phyloP scores from a whole-genome alignment of 176 grass and related monocot species.

The Triticum turgidum region DNA sequence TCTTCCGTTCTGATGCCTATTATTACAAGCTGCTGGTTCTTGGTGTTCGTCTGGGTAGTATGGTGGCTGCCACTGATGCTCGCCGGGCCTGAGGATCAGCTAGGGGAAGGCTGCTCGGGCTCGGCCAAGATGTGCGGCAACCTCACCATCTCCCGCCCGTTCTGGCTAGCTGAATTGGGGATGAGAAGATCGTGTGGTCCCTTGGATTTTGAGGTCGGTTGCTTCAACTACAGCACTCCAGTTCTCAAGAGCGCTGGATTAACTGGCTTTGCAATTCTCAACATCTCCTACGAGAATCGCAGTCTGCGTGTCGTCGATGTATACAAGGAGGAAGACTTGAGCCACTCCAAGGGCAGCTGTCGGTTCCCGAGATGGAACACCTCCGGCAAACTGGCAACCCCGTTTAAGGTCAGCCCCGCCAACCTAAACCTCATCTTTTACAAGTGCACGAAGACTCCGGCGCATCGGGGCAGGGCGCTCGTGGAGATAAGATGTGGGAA shows the following conservation, averaged over 20 bases:
- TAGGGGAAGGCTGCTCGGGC: not conserved
- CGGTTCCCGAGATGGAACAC: not conserved
- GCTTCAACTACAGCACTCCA: not conserved
- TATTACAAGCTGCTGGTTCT: not conserved
- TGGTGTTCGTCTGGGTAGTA: not conserved
- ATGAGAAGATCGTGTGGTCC: not conserved
- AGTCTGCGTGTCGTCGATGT: accelerated
- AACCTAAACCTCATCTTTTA: not conserved
- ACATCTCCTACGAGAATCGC: not conserved
- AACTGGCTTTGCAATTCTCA: not conserved
- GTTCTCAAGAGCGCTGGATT: not conserved
- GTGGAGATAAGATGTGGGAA: too few species aligned
- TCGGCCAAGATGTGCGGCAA: not conserved
- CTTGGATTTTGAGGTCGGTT: not conserved
- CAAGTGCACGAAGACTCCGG: not conserved
- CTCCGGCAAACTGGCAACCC: not conserved
- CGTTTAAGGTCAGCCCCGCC: not conserved
- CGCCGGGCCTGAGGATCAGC: not conserved
- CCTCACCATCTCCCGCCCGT: not conserved
- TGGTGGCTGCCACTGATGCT: not conserved
- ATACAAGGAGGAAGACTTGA: accelerated
- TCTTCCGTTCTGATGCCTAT: not conserved
- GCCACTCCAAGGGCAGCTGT: not conserved
- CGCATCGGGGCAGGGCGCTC: not conserved
- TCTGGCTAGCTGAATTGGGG: accelerated